These are phyloP conservation scores for Podospora bellae-mahoneyi DNA, from an alignment of 495 filamentous ascomycete species.

Conservation along the genomic window DNA sequence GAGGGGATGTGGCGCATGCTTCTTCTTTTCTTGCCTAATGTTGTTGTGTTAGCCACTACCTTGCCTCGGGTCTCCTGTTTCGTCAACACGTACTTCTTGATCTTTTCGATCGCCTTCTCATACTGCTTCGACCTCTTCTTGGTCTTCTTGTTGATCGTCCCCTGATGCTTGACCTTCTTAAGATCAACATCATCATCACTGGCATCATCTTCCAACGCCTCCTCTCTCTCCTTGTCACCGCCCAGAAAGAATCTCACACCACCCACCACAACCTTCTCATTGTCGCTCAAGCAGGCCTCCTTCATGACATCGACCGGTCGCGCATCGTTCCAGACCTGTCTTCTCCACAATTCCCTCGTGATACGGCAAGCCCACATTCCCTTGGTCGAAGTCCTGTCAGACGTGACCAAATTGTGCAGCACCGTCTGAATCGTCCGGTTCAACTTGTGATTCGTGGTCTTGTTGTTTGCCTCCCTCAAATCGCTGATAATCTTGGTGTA, in stretches of 20 bases:
- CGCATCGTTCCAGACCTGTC: constrained; percentile 50
- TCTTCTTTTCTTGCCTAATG: constrained; percentile 77
- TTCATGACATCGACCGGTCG: constrained; percentile 94
- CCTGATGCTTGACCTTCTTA: constrained; percentile 74
- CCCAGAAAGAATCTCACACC: constrained; percentile 94
- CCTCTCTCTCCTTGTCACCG: constrained; percentile 90
- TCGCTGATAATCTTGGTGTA: constrained; percentile 92
- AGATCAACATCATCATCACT: constrained; percentile 81
- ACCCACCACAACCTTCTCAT: constrained; percentile 83
- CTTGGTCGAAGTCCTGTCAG: constrained; percentile 77
- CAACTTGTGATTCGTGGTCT: constrained; percentile 81
- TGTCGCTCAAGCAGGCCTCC: constrained; percentile 74
- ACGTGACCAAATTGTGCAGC: constrained; percentile 83
- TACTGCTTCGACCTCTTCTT: constrained; percentile 77
- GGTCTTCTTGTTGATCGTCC: constrained; percentile 90
- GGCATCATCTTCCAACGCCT: constrained; percentile 74
- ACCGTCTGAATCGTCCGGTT: constrained; percentile 91
- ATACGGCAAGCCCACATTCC: constrained; percentile 76
- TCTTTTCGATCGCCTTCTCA: constrained; percentile 71
- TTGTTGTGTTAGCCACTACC: constrained; percentile 2
- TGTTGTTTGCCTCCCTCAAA: constrained; percentile 77
- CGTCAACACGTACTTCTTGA: constrained; percentile 46
- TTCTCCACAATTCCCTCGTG: constrained; percentile 42
- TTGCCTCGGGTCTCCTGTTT: background rate
- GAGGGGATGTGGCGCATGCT: constrained; percentile 76